Evolutionary conservation across 2,329 filamentous ascomycete genomes (phyloP).

Genomic region (Fusarium udum): DNA sequence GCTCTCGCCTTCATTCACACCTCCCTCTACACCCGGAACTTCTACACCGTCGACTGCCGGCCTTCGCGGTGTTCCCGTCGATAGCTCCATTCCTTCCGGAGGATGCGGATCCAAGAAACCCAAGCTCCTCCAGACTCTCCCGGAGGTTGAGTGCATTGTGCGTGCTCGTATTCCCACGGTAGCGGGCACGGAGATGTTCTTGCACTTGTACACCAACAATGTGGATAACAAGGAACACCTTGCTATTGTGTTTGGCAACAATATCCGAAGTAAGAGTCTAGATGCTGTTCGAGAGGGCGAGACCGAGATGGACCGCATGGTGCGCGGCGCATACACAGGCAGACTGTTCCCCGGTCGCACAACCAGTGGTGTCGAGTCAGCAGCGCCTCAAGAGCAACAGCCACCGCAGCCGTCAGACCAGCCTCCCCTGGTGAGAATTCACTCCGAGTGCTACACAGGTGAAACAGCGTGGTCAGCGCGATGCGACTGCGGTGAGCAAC

Average conservation of each 20-base stretch:
- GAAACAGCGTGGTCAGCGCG: conserved; percentile 98
- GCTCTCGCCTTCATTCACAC: conserved; percentile 87
- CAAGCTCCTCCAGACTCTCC: conserved; percentile 77
- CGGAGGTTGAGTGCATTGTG: conserved; percentile 91
- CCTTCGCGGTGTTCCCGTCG: conserved; percentile 66
- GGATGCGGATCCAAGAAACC: conserved; percentile 73
- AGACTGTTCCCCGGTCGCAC: conserved; percentile 86
- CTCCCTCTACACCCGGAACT: conserved; percentile 71
- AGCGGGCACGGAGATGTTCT: conserved; percentile 92
- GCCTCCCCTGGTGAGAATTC: conserved; percentile 85
- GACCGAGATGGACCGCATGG: conserved; percentile 91
- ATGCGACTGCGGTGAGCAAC: conserved; percentile 96
- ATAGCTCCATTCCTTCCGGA: conserved; percentile 65
- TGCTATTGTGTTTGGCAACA: conserved; percentile 92
- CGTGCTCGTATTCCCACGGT: conserved; percentile 95
- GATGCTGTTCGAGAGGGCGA: conserved; percentile 79
- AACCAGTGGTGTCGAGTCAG: conserved; percentile 69
- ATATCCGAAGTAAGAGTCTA: conserved; percentile 78
- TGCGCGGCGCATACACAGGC: conserved; percentile 90
- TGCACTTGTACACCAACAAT: conserved; percentile 93
- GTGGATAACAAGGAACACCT: conserved; percentile 95
- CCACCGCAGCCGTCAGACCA: conserved; percentile 24
- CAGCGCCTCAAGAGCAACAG: conserved; percentile 26
- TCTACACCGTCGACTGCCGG: conserved; percentile 58
- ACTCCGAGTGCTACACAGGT: conserved; percentile 98